A percentile compares a stretch with the other conserved stretches of the same genome.
These are phyloP conservation scores for Micromonas pusilla DNA, from an alignment of 139 green algal species.

Conservation along the genomic window DNA sequence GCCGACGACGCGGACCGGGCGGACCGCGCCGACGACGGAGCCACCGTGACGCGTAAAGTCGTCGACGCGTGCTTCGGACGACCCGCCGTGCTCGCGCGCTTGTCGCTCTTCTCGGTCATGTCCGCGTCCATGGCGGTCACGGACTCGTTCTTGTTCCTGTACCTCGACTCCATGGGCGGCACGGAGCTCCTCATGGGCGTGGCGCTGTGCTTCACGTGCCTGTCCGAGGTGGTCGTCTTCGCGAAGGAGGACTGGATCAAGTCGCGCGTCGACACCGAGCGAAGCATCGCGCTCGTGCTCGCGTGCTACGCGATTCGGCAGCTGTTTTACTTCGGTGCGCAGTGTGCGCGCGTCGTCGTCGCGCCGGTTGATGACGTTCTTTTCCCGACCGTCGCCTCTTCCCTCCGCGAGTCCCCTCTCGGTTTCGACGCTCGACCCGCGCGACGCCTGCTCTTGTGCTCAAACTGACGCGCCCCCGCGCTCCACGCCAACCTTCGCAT, in stretches of 20 bases:
- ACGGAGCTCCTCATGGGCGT: conserved; percentile 17
- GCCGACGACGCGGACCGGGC: not conserved
- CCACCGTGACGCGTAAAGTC: not conserved
- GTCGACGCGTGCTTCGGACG: not conserved
- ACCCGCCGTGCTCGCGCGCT: not conserved
- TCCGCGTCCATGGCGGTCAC: conserved; percentile 7
- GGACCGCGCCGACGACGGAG: not conserved
- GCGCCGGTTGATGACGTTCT: too few relatives aligned
- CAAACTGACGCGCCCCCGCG: too few relatives aligned
- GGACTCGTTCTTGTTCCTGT: conserved; percentile 30
- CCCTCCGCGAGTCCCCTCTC: too few relatives aligned
- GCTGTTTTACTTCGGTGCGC: conserved; percentile 41
- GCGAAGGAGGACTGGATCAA: conserved; percentile 25
- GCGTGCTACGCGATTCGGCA: conserved; percentile 29
- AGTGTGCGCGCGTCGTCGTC: too few relatives aligned
- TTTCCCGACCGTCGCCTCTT: too few relatives aligned
- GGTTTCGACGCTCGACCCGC: too few relatives aligned
- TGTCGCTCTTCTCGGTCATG: not conserved
- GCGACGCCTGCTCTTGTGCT: too few relatives aligned
- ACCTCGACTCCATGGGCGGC: not conserved
- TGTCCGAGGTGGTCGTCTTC: conserved; percentile 46
- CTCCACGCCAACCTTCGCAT: too few relatives aligned
- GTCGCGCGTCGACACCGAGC: conserved; percentile 1
- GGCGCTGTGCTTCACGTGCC: conserved; percentile 21
- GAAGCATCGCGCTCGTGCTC: not conserved